phyloP scores from a whole-genome alignment of 2,329 filamentous ascomycete species.

The Tricladium varicosporioides region DNA sequence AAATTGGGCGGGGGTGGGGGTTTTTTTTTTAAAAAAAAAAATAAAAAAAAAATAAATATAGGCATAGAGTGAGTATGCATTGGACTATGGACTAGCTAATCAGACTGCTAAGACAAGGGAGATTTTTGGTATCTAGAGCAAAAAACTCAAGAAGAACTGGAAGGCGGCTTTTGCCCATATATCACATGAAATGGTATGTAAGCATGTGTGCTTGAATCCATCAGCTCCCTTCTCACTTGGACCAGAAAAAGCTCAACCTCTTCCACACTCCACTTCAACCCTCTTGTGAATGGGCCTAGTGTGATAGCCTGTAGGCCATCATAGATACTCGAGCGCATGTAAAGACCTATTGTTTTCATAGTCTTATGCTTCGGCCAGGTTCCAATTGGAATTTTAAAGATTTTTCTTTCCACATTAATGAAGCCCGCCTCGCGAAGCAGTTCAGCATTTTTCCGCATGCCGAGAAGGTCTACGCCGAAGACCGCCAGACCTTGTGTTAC shows the following conservation, averaged over 20 bases:
- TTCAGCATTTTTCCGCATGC: constrained; percentile 7
- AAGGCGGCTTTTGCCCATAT: constrained; percentile 7
- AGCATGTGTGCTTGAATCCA: constrained; percentile 20
- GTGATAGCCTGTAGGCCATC: constrained; percentile 19
- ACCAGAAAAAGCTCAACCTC: constrained; percentile 23
- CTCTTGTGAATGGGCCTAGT: constrained; percentile 21
- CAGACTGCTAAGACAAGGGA: too few relatives aligned
- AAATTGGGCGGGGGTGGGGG: too few relatives aligned
- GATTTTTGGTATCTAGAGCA: too few relatives aligned
- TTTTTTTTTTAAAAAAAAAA: too few relatives aligned
- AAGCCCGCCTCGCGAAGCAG: constrained; percentile 37
- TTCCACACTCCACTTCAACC: constrained; percentile 18
- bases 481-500: constrained; percentile 8
- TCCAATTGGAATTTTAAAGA: constrained; percentile 46
- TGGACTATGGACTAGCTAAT: too few relatives aligned
- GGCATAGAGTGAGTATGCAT: too few relatives aligned
- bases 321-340: constrained; percentile 6
- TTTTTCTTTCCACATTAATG: constrained; percentile 38
- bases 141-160: too few relatives aligned
- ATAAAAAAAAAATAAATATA: too few relatives aligned
- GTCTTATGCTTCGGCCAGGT: constrained; percentile 46
- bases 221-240: constrained; percentile 19
- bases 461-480: constrained; percentile 12
- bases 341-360: constrained; percentile 42
- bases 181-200: constrained; percentile 17